Conservation (phyloP, 768 basidiomycete genomes). For the Pluteus cervinus region DNA sequence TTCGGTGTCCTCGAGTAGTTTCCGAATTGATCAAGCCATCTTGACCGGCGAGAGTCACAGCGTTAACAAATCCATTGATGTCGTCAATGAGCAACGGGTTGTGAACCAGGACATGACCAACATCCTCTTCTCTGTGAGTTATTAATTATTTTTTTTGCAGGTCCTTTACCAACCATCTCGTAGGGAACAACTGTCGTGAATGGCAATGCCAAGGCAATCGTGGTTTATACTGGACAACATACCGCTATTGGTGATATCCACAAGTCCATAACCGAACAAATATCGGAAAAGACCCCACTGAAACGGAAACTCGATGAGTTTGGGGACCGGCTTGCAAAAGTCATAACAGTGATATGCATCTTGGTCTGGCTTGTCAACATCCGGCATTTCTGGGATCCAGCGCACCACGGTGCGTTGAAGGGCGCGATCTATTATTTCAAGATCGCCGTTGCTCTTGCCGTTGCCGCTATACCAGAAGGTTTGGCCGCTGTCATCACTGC, state of each 20-base stretch:
- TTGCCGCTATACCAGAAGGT: conserved; percentile 97
- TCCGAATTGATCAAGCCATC: conserved; percentile 94
- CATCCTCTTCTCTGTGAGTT: conserved; percentile 83
- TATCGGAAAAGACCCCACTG: conserved; percentile 92
- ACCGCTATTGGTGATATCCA: conserved; percentile 98
- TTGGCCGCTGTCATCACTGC: conserved; percentile 98
- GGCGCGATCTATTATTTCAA: conserved; percentile 99
- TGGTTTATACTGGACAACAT: conserved; percentile 76
- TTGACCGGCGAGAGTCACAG: conserved; percentile 91
- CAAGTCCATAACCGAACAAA: conserved; percentile 90
- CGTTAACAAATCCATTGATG: conserved; percentile 72
- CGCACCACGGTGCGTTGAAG: conserved; percentile 84
- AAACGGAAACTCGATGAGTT: conserved; percentile 99
- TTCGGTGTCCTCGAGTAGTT: conserved; percentile 87
- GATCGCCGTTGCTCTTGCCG: conserved; percentile 97
- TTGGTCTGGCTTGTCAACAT: conserved; percentile 98
- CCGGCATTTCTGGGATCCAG: conserved; percentile 92
- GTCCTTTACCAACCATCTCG: conserved; percentile 1
- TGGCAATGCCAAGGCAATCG: conserved; percentile 82
- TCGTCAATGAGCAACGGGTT: conserved; percentile 67
- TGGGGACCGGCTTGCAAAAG: conserved; percentile 95
- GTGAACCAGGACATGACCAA: conserved; percentile 99
- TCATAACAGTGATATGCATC: conserved; percentile 94
- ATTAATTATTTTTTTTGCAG: neutral
- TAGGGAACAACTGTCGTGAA: conserved; percentile 96